These are phyloP conservation scores for Dactylonectria estremocensis DNA, from an alignment of 2,329 filamentous ascomycete species.

Conservation along the genomic window DNA sequence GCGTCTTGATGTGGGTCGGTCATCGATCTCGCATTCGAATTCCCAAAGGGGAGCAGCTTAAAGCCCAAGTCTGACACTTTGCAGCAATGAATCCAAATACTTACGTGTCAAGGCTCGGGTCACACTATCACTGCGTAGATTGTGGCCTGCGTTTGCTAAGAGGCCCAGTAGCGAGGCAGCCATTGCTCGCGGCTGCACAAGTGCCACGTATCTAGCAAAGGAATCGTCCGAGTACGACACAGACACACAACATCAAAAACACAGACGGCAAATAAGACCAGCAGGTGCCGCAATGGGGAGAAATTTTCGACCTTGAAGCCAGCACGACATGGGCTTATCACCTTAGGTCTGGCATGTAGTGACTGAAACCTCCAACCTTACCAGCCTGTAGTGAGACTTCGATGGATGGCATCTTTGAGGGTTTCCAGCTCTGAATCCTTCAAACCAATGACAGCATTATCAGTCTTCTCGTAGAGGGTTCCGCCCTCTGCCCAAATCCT, in stretches of 20 bases:
- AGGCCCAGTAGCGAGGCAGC: neutral
- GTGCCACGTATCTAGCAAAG: neutral
- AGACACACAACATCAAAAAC: too few relatives aligned
- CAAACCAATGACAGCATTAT: conserved; percentile 73
- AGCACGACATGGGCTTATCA: too few relatives aligned
- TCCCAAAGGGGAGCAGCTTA: neutral
- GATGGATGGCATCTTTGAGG: conserved; percentile 52
- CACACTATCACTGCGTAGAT: neutral
- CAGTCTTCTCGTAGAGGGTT: conserved; percentile 78
- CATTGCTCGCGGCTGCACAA: neutral
- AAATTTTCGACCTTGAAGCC: too few relatives aligned
- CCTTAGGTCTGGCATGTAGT: too few relatives aligned
- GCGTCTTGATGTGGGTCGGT: neutral
- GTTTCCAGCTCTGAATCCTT: conserved; percentile 66
- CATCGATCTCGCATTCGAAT: too few relatives aligned
- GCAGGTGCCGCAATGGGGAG: too few relatives aligned
- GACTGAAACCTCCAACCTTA: neutral
- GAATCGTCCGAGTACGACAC: neutral
- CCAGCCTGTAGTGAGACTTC: neutral
- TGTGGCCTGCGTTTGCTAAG: neutral
- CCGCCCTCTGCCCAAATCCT: conserved; percentile 82
- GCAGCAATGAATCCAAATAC: neutral
- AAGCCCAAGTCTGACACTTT: too few relatives aligned
- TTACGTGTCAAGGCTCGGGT: neutral
- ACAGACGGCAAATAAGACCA: too few relatives aligned